Conservation (phyloP, 2,329 filamentous ascomycete species). For the Calonectria pteridis region DNA sequence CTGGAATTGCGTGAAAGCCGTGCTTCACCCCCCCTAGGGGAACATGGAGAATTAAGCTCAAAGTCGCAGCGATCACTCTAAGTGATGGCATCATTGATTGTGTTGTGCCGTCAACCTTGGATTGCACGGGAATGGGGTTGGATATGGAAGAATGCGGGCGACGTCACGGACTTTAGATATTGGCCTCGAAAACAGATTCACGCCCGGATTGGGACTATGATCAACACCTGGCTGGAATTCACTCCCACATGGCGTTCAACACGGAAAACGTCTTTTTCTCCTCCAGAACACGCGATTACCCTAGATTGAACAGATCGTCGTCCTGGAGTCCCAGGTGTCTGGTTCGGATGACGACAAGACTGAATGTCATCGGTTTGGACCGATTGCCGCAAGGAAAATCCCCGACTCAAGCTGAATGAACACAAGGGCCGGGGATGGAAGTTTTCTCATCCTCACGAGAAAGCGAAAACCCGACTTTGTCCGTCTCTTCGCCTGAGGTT, state of each 20-base stretch:
- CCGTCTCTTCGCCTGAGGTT: slow-evolving; percentile 32
- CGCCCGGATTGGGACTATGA: slow-evolving; percentile 4
- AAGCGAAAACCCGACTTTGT: slow-evolving; percentile 28
- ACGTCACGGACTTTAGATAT: slow-evolving; percentile 1
- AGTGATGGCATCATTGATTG: background rate
- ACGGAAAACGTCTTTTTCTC: slow-evolving; percentile 9
- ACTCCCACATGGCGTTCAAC: slow-evolving; percentile 12
- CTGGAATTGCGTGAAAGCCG: background rate
- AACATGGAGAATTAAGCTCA: slow-evolving; percentile 1
- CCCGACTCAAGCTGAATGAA: background rate
- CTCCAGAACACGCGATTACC: background rate
- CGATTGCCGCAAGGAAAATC: slow-evolving; percentile 5
- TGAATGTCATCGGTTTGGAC: background rate
- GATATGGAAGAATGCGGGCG: slow-evolving; percentile 1
- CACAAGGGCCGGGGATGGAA: background rate
- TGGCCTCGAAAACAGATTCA: background rate
- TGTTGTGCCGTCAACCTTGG: background rate
- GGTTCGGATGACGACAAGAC: slow-evolving; percentile 2
- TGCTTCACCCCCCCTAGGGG: background rate
- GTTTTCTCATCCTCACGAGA: slow-evolving; percentile 12
- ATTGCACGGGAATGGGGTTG: background rate
- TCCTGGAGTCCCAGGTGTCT: background rate
- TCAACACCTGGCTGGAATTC: background rate
- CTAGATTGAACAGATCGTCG: background rate
- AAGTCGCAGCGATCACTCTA: background rate